Conservation (phyloP, 768 basidiomycete genomes). For the Cystofilobasidium macerans region DNA sequence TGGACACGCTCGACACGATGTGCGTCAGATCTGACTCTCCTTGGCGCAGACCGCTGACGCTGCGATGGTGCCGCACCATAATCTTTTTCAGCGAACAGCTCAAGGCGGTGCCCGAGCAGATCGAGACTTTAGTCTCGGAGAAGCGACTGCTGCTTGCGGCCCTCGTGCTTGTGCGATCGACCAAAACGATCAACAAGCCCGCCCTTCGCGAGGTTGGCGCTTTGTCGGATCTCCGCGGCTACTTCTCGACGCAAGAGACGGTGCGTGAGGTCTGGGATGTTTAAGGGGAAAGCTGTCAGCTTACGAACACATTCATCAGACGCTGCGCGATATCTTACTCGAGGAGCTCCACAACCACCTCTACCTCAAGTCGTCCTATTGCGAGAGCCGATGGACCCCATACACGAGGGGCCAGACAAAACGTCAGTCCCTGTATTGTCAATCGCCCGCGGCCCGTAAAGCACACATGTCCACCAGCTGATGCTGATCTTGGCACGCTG, state of each 20-base stretch:
- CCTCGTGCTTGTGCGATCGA: constrained; percentile 67
- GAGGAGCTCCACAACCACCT: constrained; percentile 94
- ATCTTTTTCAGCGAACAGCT: constrained; percentile 58
- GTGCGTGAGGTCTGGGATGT: constrained; percentile 46
- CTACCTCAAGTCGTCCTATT: constrained; percentile 95
- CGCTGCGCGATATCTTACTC: constrained; percentile 77
- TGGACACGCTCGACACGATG: constrained; percentile 89
- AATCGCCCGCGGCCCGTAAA: too few relatives aligned
- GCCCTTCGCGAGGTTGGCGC: constrained; percentile 97
- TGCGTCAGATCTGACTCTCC: constrained; percentile 34
- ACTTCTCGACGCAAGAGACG: constrained; percentile 73
- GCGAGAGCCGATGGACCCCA: constrained; percentile 78
- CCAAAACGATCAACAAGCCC: constrained; percentile 79
- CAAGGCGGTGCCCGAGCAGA: constrained; percentile 76
- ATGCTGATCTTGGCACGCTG: not conserved
- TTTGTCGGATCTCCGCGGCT: constrained; percentile 71
- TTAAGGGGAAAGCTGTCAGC: too few relatives aligned
- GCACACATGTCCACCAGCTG: too few relatives aligned
- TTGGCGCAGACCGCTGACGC: too few relatives aligned
- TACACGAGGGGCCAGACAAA: constrained; percentile 68
- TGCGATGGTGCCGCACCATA: not conserved
- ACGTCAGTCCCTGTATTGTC: constrained; percentile 57
- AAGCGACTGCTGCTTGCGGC: constrained; percentile 85
- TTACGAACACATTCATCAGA: too few relatives aligned
- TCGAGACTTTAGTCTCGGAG: constrained; percentile 91